phyloP scores from a whole-genome alignment of 345 rosid species.

The Lepidium africanum region DNA sequence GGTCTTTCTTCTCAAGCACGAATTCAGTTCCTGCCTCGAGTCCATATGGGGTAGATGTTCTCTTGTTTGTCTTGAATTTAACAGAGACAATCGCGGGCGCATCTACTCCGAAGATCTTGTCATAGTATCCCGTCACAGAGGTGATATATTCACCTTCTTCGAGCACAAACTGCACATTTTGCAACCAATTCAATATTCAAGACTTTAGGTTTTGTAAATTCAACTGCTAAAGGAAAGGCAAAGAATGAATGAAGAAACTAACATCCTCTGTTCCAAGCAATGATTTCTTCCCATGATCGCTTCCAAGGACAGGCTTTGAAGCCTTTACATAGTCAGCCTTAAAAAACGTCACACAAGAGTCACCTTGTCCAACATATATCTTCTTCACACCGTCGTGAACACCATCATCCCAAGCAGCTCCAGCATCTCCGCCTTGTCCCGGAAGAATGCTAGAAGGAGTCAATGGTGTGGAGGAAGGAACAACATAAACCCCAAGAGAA shows the following conservation, averaged over 20 bases:
- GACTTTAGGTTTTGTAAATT: not conserved
- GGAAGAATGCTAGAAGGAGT: constrained; percentile 3
- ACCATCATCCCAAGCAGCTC: constrained; percentile 32
- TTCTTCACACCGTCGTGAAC: constrained; percentile 20
- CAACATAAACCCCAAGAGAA: constrained; percentile 25
- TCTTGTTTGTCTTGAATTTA: constrained; percentile 23
- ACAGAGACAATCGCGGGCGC: not conserved
- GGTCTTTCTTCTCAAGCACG: constrained; percentile 12
- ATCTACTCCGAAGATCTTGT: constrained; percentile 13
- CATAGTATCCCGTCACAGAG: constrained; percentile 14
- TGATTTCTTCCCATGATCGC: constrained; percentile 18
- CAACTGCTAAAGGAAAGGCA: not conserved
- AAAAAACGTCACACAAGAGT: constrained; percentile 16
- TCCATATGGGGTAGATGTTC: constrained; percentile 11
- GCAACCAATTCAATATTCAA: not conserved
- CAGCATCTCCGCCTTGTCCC: constrained; percentile 27
- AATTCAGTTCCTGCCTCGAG: constrained; percentile 11
- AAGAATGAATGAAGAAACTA: constrained; percentile 1
- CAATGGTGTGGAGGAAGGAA: constrained; percentile 2
- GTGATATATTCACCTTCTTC: constrained; percentile 21
- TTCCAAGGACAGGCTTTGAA: constrained; percentile 15
- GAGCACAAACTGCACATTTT: constrained; percentile 29
- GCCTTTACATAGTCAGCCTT: constrained; percentile 17
- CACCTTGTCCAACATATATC: constrained; percentile 26
- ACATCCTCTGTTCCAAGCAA: constrained; percentile 24